Base-by-base conservation (phyloP, 139 green algal genomes). In the Axilococcus clingmanii region DNA sequence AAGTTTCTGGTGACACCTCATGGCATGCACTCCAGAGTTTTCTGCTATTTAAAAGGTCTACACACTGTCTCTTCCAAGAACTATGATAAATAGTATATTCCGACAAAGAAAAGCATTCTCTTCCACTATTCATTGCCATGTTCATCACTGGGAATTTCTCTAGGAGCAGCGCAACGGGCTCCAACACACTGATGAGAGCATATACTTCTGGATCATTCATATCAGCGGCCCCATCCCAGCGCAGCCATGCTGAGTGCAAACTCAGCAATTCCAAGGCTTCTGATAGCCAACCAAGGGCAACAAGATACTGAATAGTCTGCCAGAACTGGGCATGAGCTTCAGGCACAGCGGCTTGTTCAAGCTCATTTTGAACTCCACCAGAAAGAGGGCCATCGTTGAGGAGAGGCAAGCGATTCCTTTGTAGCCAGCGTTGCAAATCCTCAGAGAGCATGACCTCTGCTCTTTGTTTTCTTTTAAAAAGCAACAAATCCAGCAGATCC, bases 181-280 rank as follows among this genome's bases (percentile, higher is more conserved):
- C 63, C 17, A 71, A 33, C 4, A 44, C 63, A 8, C 24, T 14
- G 29, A 66, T 41, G n/a, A 45, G 36, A 17, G 48, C 25, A 36
- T 33, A 12, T 40, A 46, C n/a, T 32, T 62, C 41, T 16, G 17
- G 31, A 19, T 25, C n/a, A n/a, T n/a, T n/a, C n/a, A n/a, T n/a
- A n/a, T 34, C 20, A 22, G 22, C 50, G 22, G 29, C 7, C 25
- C 46, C 38, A 11, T 65, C 55, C 38, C 53, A 71, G 6, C 48
- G 50, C 22, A 61, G 24, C 57, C 67, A 79, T 7, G 63, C 74
- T 1, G 74, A 72, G 42, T 83, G 77, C 27, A 66, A 35, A 9
- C 58, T 59, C 56, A 87, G 57, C 49, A 87, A 56, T 25, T 66
- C 48, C 19, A 77, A 38, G 16, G 77, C 79, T 22, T 73, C 61